These are phyloP conservation scores for Dipodascus geniculatus DNA, from an alignment of 805 yeast species.

Conservation along the genomic window DNA sequence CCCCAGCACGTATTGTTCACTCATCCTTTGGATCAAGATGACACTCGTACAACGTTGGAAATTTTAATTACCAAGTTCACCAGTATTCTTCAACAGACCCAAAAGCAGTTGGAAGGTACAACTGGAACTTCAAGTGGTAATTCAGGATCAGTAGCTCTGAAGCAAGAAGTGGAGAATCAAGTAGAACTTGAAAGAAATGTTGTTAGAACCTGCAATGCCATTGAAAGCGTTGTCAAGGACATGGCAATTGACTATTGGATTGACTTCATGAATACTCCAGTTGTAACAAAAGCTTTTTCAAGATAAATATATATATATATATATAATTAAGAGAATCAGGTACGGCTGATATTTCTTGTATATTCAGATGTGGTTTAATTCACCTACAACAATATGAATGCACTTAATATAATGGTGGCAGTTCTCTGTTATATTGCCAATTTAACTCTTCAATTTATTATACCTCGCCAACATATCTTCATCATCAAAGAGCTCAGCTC, in stretches of 20 bases:
- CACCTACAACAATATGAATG: no score
- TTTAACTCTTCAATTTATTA: not conserved
- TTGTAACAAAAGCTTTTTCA: not conserved
- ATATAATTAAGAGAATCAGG: no score
- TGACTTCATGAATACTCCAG: not conserved
- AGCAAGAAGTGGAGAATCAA: not conserved
- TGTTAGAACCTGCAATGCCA: not conserved
- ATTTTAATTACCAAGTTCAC: not conserved
- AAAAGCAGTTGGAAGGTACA: not conserved
- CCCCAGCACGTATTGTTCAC: slow-evolving; percentile 4
- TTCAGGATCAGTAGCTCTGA: not conserved
- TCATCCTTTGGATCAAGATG: not conserved
- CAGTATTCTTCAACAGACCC: not conserved
- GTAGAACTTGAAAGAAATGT: not conserved
- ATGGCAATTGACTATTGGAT: not conserved
- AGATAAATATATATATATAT: no score
- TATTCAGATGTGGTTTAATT: no score
- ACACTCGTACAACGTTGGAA: not conserved
- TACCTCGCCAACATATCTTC: not conserved
- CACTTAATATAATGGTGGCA: not conserved
- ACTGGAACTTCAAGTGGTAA: not conserved
- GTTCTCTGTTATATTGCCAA: not conserved
- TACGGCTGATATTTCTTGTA: no score
- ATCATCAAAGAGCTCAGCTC: not conserved
- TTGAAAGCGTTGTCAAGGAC: not conserved